Base-by-base conservation (phyloP, 2,329 filamentous ascomycete genomes). In the Pseudogymnoascus sp. region DNA sequence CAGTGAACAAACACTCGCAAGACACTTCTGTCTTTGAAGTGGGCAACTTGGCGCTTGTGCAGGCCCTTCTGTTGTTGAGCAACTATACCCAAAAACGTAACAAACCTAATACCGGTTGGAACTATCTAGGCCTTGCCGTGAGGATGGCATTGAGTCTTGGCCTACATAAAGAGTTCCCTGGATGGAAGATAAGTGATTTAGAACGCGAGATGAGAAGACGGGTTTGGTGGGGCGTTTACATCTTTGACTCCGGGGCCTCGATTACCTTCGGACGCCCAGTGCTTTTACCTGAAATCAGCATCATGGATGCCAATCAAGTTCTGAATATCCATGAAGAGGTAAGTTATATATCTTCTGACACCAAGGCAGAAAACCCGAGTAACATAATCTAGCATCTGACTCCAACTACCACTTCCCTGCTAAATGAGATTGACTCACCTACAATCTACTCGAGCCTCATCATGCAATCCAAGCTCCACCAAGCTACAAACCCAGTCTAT, bases 51-150 rank as follows among this genome's bases (percentile, higher is more conserved):
- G 70, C 71, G 0, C 68, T 73, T 21, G 71, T 73, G 0, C 73
- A 74, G 56, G 70, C 72, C 2, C 63, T 74, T 14, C 62, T 71
- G 4, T 65, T 74, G 5, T 60, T 73, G 10, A 71, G 69, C 42
- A 79, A 80, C 38, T 77, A 79, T 16, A 63, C 50, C 44, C 67
- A 82, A 63, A 82, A 82, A 66, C 73, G 77, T 25, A 77, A 82
- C 63, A 73, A 79, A 12, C 79, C 79, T 3, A 82, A 82, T 66
- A 80, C 79, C 0, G 78, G 78, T 0, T 82, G 81, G 68, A 82
- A 80, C 65, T 79, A 79, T 61, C 74, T 80, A n/a, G 80, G 80
- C 0, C 73, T 82, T 16, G 80, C 80, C 0, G 74, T 77, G 16
- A 72, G 80, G 23, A 79, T 82, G 75, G 80, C 79, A 0, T 73